Percentiles rank a stretch among this genome's conserved stretches.
Evolutionary conservation across 192 early-diverging fungal species (phyloP).

Genomic region (Phlyctochytrium bullatum): DNA sequence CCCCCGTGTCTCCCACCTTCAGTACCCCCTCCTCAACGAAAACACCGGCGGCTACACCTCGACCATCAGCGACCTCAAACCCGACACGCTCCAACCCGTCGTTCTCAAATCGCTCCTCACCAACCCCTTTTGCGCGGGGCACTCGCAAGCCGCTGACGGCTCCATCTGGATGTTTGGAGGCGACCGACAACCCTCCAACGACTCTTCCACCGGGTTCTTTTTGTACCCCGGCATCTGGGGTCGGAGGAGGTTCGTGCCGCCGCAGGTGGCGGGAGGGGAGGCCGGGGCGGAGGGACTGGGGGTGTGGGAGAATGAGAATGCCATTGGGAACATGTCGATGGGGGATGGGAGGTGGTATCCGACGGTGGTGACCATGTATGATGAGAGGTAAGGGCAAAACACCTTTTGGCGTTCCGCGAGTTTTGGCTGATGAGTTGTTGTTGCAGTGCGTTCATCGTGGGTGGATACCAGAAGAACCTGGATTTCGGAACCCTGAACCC

Average conservation of each 20-base stretch:
- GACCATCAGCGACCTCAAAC: neutral
- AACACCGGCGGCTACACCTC: slow-evolving; percentile 8
- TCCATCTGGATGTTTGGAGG: slow-evolving; percentile 41
- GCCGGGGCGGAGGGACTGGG: neutral
- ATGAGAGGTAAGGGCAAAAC: too few species aligned
- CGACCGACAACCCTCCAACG: slow-evolving; percentile 18
- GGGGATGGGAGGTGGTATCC: slow-evolving; percentile 39
- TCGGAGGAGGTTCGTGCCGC: neutral
- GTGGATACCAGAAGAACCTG: neutral
- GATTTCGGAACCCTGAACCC: neutral
- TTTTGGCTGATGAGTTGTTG: too few species aligned
- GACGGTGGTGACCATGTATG: slow-evolving; percentile 31
- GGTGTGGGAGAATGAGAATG: neutral
- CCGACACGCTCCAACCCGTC: neutral
- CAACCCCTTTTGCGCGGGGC: slow-evolving; percentile 46
- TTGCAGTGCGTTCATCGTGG: neutral
- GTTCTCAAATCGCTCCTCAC: slow-evolving; percentile 2
- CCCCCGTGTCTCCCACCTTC: too few species aligned
- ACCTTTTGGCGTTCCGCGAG: too few species aligned
- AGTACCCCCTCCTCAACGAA: neutral
- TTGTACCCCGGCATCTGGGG: neutral
- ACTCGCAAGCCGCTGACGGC: slow-evolving; percentile 36
- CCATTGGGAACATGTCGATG: slow-evolving; percentile 20
- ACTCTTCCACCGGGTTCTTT: neutral
- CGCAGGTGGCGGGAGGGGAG: slow-evolving; percentile 8